Evolutionary conservation across 805 yeast genomes (phyloP), one percentile per base, ranked within the genome.

Genomic region (Candida wancherniae): DNA sequence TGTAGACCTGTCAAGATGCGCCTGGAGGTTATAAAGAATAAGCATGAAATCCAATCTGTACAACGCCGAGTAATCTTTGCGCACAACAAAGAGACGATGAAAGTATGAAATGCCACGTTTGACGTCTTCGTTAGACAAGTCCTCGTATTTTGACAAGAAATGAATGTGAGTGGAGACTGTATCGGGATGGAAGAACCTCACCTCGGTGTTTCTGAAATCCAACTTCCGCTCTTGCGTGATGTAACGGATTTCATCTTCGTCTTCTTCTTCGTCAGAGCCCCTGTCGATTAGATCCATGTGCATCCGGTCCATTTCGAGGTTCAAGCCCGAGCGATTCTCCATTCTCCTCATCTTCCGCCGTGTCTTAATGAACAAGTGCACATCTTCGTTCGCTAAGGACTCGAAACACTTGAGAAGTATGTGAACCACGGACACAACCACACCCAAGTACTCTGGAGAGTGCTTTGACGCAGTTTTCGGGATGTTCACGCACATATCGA

Each of bases 31-130:
- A 9, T 76, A 60, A 5, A 82, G 57, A 45, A 82, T 59, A 16
- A 71, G 46, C 70, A 90, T 71, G 49, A 92, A 76, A 51, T 88
- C 96, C 19, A 92, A 50, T 29, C 95, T 63, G 45, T 69, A 79
- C 19, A 84, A 53, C 0, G 77, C 62, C 24, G 77, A 75, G 29
- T 67, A 69, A 35, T 82, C 80, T 23, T 75, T 69, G 28, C 75
- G 67, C 2, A 57, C 46, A 28, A 80, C 77, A 42, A 86, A 76
- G 1, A 85, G 56, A 18, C 84, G 63, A 48, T 84, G 85, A 48
- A 87, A 77, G 48, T 74, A 90, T 1, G 80, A 63, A 6, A 92
- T 50, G 8, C 81, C 77, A 28, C 71, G 67, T 42, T 77, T 78
- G 26, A 90, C 58, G 28, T 77, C 79, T 9, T 59, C 66, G 32